A percentile compares a stretch with the other conserved stretches of the same genome.
Evolutionary conservation across 768 basidiomycete genomes (phyloP).

Genomic region (Hydnum rufescens): DNA sequence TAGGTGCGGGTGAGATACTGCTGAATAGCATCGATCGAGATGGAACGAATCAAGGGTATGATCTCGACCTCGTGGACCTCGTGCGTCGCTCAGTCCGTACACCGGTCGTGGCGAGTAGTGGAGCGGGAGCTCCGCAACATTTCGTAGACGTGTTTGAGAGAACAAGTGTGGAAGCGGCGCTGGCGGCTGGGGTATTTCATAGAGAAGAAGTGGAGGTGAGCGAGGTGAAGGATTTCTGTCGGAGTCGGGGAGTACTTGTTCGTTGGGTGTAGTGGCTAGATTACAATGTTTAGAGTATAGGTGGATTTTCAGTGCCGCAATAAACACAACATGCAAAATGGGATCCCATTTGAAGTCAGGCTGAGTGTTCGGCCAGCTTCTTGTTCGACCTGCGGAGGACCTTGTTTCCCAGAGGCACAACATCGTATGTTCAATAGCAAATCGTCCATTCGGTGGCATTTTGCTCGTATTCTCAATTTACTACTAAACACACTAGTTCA

Average conservation of each 20-base stretch:
- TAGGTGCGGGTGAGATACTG: conserved; percentile 90
- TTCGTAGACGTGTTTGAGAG: conserved; percentile 72
- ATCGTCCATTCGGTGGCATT: no score
- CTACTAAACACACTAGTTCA: no score
- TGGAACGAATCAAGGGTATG: conserved; percentile 83
- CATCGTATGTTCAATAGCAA: no score
- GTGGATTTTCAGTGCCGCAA: no score
- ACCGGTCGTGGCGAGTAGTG: conserved; percentile 88
- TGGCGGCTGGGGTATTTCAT: conserved; percentile 97
- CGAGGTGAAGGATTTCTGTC: conserved; percentile 45
- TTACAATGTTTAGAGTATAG: no score
- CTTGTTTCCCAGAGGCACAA: no score
- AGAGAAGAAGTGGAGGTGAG: conserved; percentile 65
- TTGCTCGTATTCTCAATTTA: no score
- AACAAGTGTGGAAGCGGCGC: conserved; percentile 71
- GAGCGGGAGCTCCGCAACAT: conserved; percentile 65
- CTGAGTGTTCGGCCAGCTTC: no score
- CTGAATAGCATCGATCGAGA: conserved; percentile 95
- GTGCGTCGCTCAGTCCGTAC: conserved; percentile 62
- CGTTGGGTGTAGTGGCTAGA: conserved; percentile 9
- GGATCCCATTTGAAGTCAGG: no score
- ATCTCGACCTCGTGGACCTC: conserved; percentile 59
- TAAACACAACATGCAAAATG: no score
- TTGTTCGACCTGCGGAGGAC: no score
- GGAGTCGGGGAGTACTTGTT: conserved; percentile 13